Evolutionary conservation across 2,329 filamentous ascomycete species (phyloP).

Genomic region (Hypoxylon sp.): DNA sequence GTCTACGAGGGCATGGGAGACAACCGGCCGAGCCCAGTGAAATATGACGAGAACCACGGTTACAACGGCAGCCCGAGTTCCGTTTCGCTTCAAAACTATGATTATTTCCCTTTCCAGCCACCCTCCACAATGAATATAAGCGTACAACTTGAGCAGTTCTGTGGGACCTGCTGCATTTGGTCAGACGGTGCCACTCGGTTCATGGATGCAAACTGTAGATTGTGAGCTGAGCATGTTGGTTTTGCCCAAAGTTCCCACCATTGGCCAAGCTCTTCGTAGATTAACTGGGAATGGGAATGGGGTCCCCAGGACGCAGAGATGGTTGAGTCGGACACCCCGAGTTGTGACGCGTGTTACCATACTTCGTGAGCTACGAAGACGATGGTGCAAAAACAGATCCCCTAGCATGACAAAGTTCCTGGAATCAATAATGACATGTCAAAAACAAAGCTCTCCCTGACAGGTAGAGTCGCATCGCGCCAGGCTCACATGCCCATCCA

Average conservation of each 20-base stretch:
- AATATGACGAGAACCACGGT: background rate
- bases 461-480: constrained; percentile 1
- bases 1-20: background rate
- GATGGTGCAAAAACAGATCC: background rate
- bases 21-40: background rate
- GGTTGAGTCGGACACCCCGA: background rate
- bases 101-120: background rate
- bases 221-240: background rate
- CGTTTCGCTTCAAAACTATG: constrained; percentile 9
- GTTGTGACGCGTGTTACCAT: background rate
- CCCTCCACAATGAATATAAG: constrained; percentile 4
- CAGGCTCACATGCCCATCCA: background rate
- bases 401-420: background rate
- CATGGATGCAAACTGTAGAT: background rate
- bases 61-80: background rate
- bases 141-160: background rate
- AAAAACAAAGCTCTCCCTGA: constrained; percentile 5
- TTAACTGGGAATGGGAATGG: background rate
- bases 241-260: background rate
- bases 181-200: background rate
- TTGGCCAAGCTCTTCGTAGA: background rate
- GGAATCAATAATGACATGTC: constrained; percentile 10
- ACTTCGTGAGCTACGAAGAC: background rate
- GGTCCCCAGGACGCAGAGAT: background rate
- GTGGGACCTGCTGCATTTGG: constrained; percentile 1